A percentile compares a stretch with the other conserved stretches of the same genome.
These are phyloP conservation scores for Hypoxylon sp. DNA, from an alignment of 2,329 filamentous ascomycete genomes.

Conservation along the genomic window DNA sequence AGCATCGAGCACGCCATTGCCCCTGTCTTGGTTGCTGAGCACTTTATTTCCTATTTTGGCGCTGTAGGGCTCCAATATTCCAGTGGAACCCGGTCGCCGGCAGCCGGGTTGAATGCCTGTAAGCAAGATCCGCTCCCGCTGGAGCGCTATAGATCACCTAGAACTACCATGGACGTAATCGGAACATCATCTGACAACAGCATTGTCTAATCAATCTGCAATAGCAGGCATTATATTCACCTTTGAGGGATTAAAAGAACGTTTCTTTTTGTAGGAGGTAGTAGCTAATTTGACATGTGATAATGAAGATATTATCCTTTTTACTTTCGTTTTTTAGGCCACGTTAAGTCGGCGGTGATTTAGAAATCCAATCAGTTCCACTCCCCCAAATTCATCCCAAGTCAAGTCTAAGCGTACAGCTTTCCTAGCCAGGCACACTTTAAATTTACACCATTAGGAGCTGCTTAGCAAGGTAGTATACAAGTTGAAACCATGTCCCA, in stretches of 20 bases:
- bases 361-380: too few species aligned
- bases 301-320: too few species aligned
- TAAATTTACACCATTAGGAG: too few species aligned
- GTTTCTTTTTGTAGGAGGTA: background rate
- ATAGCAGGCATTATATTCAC: background rate
- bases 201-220: background rate
- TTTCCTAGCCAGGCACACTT: too few species aligned
- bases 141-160: background rate
- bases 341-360: background rate
- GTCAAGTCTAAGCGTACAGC: too few species aligned
- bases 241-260: background rate
- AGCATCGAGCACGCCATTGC: constrained; percentile 41
- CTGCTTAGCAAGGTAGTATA: background rate
- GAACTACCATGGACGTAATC: background rate
- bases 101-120: background rate
- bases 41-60: constrained; percentile 20
- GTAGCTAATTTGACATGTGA: background rate
- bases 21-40: constrained; percentile 26
- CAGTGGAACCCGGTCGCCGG: constrained; percentile 14
- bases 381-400: too few species aligned
- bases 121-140: constrained; percentile 17
- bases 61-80: constrained; percentile 14
- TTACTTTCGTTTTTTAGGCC: background rate
- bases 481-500: background rate
- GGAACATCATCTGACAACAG: background rate